Evolutionary conservation across 495 filamentous ascomycete genomes (phyloP).

Genomic region (Daldinia bambusicola): DNA sequence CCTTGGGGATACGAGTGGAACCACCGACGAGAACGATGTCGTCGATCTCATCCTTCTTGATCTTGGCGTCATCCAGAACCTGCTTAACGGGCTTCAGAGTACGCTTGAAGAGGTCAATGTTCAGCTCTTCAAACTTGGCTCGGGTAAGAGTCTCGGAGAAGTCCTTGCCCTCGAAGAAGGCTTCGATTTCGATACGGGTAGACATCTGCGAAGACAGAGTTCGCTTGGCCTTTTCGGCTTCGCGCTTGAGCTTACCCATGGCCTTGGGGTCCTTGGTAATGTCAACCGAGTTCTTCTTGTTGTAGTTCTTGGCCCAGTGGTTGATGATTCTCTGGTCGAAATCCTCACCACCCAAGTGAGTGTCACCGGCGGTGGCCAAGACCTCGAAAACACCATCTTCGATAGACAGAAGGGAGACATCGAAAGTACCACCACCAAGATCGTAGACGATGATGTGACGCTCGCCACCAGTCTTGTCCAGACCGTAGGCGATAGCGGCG

Average conservation of each 20-base stretch:
- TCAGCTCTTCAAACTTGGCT: constrained; percentile 99
- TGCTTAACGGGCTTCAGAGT: constrained; percentile 99
- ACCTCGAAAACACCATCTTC: constrained; percentile 99
- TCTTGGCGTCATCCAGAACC: constrained; percentile 91
- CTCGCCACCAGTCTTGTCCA: constrained; percentile 87
- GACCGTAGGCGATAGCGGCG: constrained; percentile 86
- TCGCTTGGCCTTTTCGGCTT: constrained; percentile 99
- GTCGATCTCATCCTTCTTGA: constrained; percentile 85
- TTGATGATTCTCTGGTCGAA: constrained; percentile 99
- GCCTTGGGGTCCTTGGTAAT: constrained; percentile 96
- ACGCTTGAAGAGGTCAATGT: constrained; percentile 98
- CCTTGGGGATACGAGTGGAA: constrained; percentile 97
- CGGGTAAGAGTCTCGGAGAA: constrained; percentile 98
- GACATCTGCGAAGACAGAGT: constrained; percentile 99
- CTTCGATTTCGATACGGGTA: constrained; percentile 96
- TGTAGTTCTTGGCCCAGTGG: constrained; percentile 97
- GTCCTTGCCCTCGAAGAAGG: constrained; percentile 96
- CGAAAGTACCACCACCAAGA: constrained; percentile 99
- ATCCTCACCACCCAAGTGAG: constrained; percentile 99
- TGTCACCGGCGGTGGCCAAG: constrained; percentile 97
- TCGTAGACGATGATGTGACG: constrained; percentile 96
- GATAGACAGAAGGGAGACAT: constrained; percentile 98
- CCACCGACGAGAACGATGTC: constrained; percentile 93
- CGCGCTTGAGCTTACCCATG: constrained; percentile 99
- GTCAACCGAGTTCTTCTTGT: constrained; percentile 96